Evolutionary conservation across 2,329 filamentous ascomycete genomes (phyloP), one percentile per base, ranked within the genome.

Genomic region (Aspergillus unguis): DNA sequence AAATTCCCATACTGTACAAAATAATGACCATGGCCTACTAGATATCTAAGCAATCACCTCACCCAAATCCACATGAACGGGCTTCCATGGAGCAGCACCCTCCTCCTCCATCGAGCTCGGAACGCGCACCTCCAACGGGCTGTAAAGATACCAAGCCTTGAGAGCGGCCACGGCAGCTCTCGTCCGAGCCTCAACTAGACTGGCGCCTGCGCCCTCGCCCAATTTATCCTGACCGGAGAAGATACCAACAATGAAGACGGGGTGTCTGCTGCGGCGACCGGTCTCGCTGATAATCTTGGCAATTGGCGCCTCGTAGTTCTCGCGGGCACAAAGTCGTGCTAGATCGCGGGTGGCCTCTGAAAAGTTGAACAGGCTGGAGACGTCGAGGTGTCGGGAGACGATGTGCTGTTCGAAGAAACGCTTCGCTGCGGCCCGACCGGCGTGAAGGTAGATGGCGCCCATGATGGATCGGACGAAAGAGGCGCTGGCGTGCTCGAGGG

Each of bases 121-220:
- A 56, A 90, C 77, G 53, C 80, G 79, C 45, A 84, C 81, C 58
- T 83, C 75, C 61, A 81, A 67, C 1, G 94, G 92, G 70, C 86
- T 92, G 77, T 99, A 99, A 48, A 99, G 78, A 73, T 99, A 99
- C 94, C 94, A 99, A 5, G 86, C 81, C 79, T 96, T 95, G 66
- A 99, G 78, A 17, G 91, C 86, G 58, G 87, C 86, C 65, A 95
- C 92, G 35, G 89, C 85, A 23, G 94, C 94, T 70, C 89, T 83
- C 58, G 83, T 80, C 58, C 90, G 84, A 31, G 88, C 92, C 64
- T 90, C 83, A 60, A 90, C 80, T 52, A 97, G 77, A 71, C 83
- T 92, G 44, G 86, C 77, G 26, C 88, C 94, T 23, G 85, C 81
- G n/a, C 86, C 94, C 76, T 99, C 92, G 51, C 92, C 94, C 38